A percentile compares a stretch with the other conserved stretches of the same genome.
These are phyloP conservation scores for Thielaviopsis punctulata DNA, from an alignment of 2,329 filamentous ascomycete species.

Conservation along the genomic window DNA sequence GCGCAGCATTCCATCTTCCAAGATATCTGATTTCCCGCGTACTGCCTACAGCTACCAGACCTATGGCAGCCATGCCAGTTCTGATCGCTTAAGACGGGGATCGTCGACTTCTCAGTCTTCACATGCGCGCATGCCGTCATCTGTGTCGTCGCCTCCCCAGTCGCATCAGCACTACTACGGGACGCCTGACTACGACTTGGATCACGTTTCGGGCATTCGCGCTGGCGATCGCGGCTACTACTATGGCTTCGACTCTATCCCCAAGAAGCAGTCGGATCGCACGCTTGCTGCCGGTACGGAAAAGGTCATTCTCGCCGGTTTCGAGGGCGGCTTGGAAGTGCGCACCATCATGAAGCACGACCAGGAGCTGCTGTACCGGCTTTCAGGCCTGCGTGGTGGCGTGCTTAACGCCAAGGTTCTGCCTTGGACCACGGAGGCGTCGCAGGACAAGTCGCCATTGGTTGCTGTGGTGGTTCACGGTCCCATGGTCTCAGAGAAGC, in stretches of 20 bases:
- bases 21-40: not conserved
- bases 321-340: conserved; percentile 63
- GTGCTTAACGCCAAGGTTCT: conserved; percentile 73
- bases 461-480: conserved; percentile 70
- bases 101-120: conserved; percentile 35
- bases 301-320: conserved; percentile 59
- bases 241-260: conserved; percentile 64
- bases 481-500: conserved; percentile 32
- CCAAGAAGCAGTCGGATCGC: conserved; percentile 19
- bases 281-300: conserved; percentile 28
- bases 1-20: not conserved
- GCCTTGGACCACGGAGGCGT: conserved; percentile 42
- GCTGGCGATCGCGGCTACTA: conserved; percentile 56
- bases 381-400: conserved; percentile 63
- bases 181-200: conserved; percentile 51
- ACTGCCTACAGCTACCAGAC: not conserved
- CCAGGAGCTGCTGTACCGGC: conserved; percentile 47
- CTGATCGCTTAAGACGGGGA: conserved; percentile 20
- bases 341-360: conserved; percentile 56
- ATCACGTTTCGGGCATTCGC: conserved; percentile 35
- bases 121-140: conserved; percentile 24
- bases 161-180: conserved; percentile 69
- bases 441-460: conserved; percentile 40
- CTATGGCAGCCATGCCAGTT: not conserved
- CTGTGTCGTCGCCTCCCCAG: conserved; percentile 38